A percentile compares a stretch with the other conserved stretches of the same genome.
Conservation (phyloP, 1,284 basidiomycete species). For the Rhodofomes roseus region DNA sequence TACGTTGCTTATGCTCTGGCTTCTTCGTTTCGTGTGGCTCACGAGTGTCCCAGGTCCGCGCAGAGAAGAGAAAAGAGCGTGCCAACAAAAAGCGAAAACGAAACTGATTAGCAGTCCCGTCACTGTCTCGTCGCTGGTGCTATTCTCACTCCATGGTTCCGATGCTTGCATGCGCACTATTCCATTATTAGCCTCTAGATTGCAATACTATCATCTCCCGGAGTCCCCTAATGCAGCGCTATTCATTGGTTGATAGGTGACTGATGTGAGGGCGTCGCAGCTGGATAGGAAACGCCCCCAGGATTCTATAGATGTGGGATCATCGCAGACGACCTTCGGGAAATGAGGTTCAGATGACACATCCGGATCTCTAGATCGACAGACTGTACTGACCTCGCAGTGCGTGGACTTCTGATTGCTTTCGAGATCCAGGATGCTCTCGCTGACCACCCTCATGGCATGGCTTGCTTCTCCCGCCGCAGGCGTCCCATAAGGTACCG, state of each 20-base stretch:
- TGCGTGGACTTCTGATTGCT: constrained; percentile 46
- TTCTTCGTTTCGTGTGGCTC: constrained; percentile 9
- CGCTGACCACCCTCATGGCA: constrained; percentile 15
- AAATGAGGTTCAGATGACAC: constrained; percentile 5
- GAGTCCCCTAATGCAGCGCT: constrained; percentile 1
- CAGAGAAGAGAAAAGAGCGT: constrained; percentile 68
- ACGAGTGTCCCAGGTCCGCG: constrained; percentile 49
- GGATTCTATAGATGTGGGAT: constrained; percentile 33
- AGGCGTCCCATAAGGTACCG: background rate
- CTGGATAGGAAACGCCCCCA: constrained; percentile 52
- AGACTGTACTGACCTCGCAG: constrained; percentile 46
- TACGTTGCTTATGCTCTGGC: constrained; percentile 26
- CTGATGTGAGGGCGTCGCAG: constrained; percentile 46
- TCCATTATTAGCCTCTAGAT: constrained; percentile 2
- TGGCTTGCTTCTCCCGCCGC: background rate
- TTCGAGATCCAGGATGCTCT: constrained; percentile 48
- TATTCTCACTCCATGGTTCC: background rate
- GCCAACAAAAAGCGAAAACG: constrained; percentile 57
- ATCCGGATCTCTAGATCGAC: background rate
- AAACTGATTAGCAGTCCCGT: constrained; percentile 7
- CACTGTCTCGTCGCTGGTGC: background rate
- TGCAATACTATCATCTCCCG: background rate
- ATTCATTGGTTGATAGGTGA: constrained; percentile 17
- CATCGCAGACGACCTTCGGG: constrained; percentile 44
- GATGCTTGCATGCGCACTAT: background rate